Evolutionary conservation across 805 yeast species (phyloP).

Genomic region (Metschnikowia cerradonensis): DNA sequence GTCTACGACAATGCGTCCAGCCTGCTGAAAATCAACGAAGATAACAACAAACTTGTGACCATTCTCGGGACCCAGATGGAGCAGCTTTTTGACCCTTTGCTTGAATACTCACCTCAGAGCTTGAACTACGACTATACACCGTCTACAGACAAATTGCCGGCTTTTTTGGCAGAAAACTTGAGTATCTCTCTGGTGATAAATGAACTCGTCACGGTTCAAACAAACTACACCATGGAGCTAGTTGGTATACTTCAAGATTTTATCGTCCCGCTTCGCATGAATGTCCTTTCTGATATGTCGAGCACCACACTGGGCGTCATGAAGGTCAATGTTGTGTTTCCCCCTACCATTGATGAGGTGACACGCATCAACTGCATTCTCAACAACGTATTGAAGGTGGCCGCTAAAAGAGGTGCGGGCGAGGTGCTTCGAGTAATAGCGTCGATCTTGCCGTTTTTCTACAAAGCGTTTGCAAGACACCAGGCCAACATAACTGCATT

Average conservation of each 20-base stretch:
- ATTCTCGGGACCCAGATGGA: constrained; percentile 82
- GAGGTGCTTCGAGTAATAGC: constrained; percentile 82
- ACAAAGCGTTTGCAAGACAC: constrained; percentile 88
- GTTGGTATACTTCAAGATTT: constrained; percentile 76
- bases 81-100: constrained; percentile 81
- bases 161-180: not conserved
- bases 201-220: constrained; percentile 69
- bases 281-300: constrained; percentile 45
- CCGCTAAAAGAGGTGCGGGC: constrained; percentile 63
- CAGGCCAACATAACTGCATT: constrained; percentile 84
- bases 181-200: constrained; percentile 34
- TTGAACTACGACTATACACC: constrained; percentile 67
- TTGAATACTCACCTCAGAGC: constrained; percentile 89
- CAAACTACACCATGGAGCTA: constrained; percentile 65
- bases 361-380: constrained; percentile 85
- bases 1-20: constrained; percentile 51
- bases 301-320: constrained; percentile 54
- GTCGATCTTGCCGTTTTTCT: constrained; percentile 80
- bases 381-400: constrained; percentile 66
- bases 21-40: constrained; percentile 43
- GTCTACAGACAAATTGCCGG: constrained; percentile 34
- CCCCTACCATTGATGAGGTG: constrained; percentile 94
- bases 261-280: constrained; percentile 71
- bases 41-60: constrained; percentile 72
- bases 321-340: constrained; percentile 73